Conservation (phyloP, 495 filamentous ascomycete species). For the Pyronema omphalodes region DNA sequence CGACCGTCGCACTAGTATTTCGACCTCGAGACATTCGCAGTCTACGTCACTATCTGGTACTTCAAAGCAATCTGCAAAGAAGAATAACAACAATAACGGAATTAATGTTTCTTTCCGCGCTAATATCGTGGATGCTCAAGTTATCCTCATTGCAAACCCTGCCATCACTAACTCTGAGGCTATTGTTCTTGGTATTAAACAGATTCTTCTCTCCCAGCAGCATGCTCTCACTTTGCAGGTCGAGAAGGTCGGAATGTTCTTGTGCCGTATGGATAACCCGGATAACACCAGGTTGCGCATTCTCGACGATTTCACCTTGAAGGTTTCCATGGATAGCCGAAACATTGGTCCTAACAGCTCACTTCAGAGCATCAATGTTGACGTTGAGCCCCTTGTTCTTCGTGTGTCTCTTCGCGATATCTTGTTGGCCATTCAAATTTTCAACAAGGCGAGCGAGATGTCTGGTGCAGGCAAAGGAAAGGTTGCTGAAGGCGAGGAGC, state of each 20-base stretch:
- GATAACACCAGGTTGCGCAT: conserved; percentile 74
- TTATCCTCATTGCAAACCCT: conserved; percentile 90
- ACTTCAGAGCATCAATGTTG: conserved; percentile 61
- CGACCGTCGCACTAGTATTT: background rate
- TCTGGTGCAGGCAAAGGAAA: conserved; percentile 31
- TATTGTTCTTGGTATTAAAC: conserved; percentile 86
- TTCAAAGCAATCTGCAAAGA: background rate
- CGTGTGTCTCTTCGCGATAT: conserved; percentile 87
- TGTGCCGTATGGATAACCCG: conserved; percentile 95
- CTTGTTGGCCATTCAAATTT: conserved; percentile 77
- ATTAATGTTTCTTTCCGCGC: conserved; percentile 57
- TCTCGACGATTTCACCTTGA: conserved; percentile 84
- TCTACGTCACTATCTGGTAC: background rate
- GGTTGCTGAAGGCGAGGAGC: conserved; percentile 29
- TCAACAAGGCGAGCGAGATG: conserved; percentile 81
- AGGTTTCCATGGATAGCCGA: conserved; percentile 69
- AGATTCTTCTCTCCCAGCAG: conserved; percentile 80
- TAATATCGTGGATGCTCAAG: conserved; percentile 86
- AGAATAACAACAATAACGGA: too few species aligned
- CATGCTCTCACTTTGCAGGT: conserved; percentile 85
- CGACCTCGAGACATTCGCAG: conserved; percentile 1
- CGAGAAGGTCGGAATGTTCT: conserved; percentile 87
- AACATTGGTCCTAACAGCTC: conserved; percentile 41
- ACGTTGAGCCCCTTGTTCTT: conserved; percentile 83
- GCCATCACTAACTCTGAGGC: conserved; percentile 77